Evolutionary conservation across 129 eudicot genomes (phyloP).

Genomic region (Apium graveolens): DNA sequence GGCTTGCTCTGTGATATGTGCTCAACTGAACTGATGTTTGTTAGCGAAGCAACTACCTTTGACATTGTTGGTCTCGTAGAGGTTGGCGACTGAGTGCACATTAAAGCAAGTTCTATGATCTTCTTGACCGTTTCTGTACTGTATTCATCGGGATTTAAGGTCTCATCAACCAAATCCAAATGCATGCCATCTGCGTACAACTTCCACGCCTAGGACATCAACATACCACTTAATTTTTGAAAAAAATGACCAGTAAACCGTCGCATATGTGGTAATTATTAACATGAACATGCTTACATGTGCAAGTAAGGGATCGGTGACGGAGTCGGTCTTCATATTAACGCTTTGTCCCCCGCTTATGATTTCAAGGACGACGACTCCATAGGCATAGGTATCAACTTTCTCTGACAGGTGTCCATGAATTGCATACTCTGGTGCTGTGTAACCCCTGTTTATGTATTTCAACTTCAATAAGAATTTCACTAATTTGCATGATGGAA

Average conservation of each 20-base stretch:
- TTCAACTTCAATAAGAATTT: neutral
- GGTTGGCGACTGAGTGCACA: neutral
- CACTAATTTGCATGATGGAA: neutral
- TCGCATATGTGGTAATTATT: neutral
- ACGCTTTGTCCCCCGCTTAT: neutral
- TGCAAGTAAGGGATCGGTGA: neutral
- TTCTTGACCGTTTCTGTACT: neutral
- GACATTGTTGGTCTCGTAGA: conserved; percentile 9
- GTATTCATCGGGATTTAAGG: neutral
- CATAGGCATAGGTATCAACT: conserved; percentile 8
- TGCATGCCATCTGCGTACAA: neutral
- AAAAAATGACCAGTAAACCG: neutral
- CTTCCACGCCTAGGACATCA: neutral
- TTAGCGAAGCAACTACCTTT: conserved; percentile 2
- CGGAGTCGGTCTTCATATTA: neutral
- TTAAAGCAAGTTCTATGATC: neutral
- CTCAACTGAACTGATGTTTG: neutral
- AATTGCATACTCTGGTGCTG: conserved; percentile 12
- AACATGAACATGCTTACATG: neutral
- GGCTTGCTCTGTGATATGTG: neutral
- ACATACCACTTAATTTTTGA: neutral
- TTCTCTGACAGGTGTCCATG: conserved; percentile 8
- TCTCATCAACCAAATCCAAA: neutral
- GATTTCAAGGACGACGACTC: conserved; percentile 6
- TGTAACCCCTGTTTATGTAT: neutral